phyloP scores from a whole-genome alignment of 2,329 filamentous ascomycete genomes.

The Orbilia brochopaga region DNA sequence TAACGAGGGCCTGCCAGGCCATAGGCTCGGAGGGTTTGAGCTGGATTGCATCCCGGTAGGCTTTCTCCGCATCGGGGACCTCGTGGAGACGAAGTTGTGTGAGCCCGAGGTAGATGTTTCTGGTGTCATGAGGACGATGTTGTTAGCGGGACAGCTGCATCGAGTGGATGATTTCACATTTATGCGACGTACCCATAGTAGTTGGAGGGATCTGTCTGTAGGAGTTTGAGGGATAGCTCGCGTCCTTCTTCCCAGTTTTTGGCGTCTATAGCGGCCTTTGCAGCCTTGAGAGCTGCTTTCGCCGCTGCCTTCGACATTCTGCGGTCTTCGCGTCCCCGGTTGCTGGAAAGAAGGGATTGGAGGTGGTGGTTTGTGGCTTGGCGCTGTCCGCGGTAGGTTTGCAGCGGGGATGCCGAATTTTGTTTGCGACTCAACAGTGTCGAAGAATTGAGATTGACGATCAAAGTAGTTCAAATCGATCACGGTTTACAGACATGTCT shows the following conservation, averaged over 20 bases:
- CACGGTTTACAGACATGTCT: no score
- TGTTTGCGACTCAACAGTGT: not conserved
- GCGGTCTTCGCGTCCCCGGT: constrained; percentile 2
- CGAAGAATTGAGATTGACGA: not conserved
- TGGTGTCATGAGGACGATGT: constrained; percentile 56
- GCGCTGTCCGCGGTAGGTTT: not conserved
- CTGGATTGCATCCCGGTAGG: constrained; percentile 72
- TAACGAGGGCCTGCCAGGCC: constrained; percentile 88
- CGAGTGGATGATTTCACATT: constrained; percentile 25
- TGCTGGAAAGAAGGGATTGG: constrained; percentile 6
- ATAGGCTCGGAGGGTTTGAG: constrained; percentile 78
- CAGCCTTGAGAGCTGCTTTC: constrained; percentile 70
- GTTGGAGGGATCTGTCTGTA: constrained; percentile 75
- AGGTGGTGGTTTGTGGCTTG: not conserved
- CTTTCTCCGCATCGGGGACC: constrained; percentile 73
- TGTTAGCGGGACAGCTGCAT: not conserved
- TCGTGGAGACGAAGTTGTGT: constrained; percentile 78
- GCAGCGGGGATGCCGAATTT: not conserved
- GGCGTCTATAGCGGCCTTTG: constrained; percentile 76
- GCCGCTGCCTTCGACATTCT: constrained; percentile 45
- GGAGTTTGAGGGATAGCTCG: constrained; percentile 70
- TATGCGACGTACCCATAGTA: constrained; percentile 73
- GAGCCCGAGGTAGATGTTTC: constrained; percentile 85
- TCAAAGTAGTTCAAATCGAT: no score
- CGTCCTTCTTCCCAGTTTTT: constrained; percentile 79